Base-by-base conservation (phyloP, 108 stramenopile genomes). In the Nannochloropsis oceanica region DNA sequence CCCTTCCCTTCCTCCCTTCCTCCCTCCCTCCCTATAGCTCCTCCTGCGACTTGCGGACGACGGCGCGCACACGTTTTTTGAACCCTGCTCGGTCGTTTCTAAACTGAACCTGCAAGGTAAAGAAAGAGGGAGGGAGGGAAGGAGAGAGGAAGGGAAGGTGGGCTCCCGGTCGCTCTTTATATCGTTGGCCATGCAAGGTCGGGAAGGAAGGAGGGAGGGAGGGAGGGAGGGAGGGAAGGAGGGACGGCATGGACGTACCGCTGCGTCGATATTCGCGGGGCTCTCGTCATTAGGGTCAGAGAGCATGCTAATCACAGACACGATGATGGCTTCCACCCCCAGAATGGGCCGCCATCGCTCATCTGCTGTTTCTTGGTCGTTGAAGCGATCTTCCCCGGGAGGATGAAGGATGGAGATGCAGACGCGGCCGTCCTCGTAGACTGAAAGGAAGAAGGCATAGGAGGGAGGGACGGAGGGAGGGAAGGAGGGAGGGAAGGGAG, bases 321-420 rank as follows among this genome's bases (percentile, higher is more conserved):
- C 91, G 44, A 99, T 92, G 83, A 99, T 97, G 80, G 96, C 94
- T 88, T 99, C 98, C 42, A 99, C 98, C 14, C 97, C 96, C 42
- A 99, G 91, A 88, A 99, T 98, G 25, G 98, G 98, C 84, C 98
- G 92, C 98, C 98, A 99, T 84, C 98, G 92, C 90, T 98, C 97
- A 85, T 96, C 97, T 14, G 98, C 97, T 27, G 92, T 95, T 86
- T 99, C 98, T 84, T 89, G 82, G 44, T 92, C 87, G 91, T 99
- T 99, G 84, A 95, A 90, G 25, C 89, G 93, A 87, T 99, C 98
- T 82, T 95, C 95, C 42, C 98, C 98, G 42, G 98, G 97, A 44
- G 96, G 96, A 92, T 99, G 98, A 26, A 99, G 93, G 89, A 99
- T 99, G 27, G 96, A 97, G 82, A 99, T 99, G 92, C 98, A 99